phyloP scores from a whole-genome alignment of 495 filamentous ascomycete species.

The Alectoria sarmentosa region DNA sequence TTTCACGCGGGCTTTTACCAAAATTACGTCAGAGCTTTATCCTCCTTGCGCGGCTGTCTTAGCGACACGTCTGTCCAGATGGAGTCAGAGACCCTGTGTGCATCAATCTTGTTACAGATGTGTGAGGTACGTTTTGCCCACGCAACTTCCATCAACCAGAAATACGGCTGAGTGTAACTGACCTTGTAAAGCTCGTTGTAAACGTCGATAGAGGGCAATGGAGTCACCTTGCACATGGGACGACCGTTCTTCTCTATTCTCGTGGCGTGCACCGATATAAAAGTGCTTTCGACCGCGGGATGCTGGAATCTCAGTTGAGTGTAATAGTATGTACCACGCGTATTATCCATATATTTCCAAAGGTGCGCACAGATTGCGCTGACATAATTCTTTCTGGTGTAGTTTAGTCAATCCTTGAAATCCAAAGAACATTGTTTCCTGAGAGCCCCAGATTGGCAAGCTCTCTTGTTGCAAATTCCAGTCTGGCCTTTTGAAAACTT shows the following conservation, averaged over 20 bases:
- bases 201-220: background rate
- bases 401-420: conserved; percentile 9
- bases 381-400: background rate
- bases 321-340: background rate
- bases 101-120: conserved; percentile 4
- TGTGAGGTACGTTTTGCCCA: conserved; percentile 6
- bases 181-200: background rate
- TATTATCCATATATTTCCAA: background rate
- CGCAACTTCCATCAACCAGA: background rate
- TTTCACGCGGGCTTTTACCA: background rate
- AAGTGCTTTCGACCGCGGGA: conserved; percentile 1
- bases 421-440: conserved; percentile 13
- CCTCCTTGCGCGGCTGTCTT: conserved; percentile 6
- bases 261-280: conserved; percentile 5
- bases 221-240: conserved; percentile 5
- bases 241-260: conserved; percentile 3
- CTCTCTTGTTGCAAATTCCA: background rate
- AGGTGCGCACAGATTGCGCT: background rate
- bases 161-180: background rate
- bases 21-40: conserved; percentile 5
- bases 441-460: conserved; percentile 3
- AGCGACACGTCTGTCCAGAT: background rate
- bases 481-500: conserved; percentile 11
- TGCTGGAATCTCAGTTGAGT: conserved; percentile 10
- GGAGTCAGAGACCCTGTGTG: conserved; percentile 10